Evolutionary conservation across 805 yeast species (phyloP), one percentile per base, ranked within the genome.

Genomic region (Yarrowia deformans): DNA sequence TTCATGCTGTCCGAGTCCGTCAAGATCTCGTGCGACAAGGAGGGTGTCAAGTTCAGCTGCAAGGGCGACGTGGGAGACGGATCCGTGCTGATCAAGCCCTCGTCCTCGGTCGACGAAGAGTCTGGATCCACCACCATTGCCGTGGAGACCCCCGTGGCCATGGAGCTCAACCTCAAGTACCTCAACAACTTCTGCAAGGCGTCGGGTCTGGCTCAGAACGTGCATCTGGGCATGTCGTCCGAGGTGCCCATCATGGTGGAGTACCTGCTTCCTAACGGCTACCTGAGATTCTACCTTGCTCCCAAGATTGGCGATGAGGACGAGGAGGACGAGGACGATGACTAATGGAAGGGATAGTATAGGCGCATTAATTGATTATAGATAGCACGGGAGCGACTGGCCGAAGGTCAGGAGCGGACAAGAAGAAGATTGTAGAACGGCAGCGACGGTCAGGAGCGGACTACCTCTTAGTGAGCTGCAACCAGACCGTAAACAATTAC

Each of bases 281-380:
- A 91, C 81, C 84, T 95, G 79, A 89, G 97, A 79, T 95, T 90
- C 86, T 95, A 91, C 86, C 85, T 95, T 79, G 99, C 99, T 74
- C 99, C 99, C 70, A 94, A 95, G 85, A 92, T 95, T 78, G 97
- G 90, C 73, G 98, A 93, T 72, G 97, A 91, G 72, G 95, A 90
- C 73, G 70, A 52, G 6, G 69, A 63, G 68, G 68, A 63, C 13
- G 68, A 63, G 68, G 55, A 63, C 10, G 68, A 63, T 16, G 68
- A 49, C 19, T 45, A 48, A 39, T 39, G 42, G 43, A 5, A 5
- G 12, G 40, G 40, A 10, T 23, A 12, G 42, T 35, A n/a, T 54
- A 19, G 45, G 34, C 43, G 32, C 32, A 54, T 54, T 54, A 54
- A 37, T 54, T 23, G 29, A 9, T 35, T 23, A 48, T 23, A 29